Percentiles rank a stretch among this genome's conserved stretches.
Evolutionary conservation across 2,329 filamentous ascomycete species (phyloP).

Genomic region (Fusarium miscanthi): DNA sequence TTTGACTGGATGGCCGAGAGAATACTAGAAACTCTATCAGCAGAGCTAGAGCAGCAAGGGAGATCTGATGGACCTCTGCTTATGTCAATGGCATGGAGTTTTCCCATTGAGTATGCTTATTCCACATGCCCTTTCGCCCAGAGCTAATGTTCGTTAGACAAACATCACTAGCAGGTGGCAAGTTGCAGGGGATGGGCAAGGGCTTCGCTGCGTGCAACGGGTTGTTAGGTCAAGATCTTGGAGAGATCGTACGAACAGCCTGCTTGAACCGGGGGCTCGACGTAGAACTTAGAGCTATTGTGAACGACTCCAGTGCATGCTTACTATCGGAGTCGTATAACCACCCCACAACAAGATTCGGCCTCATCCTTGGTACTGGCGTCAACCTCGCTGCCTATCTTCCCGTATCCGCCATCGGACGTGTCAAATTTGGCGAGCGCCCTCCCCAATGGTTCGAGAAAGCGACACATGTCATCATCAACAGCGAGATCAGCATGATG

Average conservation of each 20-base stretch:
- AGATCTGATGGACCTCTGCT: constrained; percentile 59
- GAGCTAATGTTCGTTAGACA: constrained; percentile 59
- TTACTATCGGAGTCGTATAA: constrained; percentile 72
- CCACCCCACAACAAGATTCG: constrained; percentile 68
- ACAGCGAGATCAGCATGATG: constrained; percentile 76
- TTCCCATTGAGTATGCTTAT: constrained; percentile 68
- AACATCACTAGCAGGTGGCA: constrained; percentile 70
- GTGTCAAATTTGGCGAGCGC: constrained; percentile 66
- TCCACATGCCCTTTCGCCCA: not conserved
- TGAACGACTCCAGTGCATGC: constrained; percentile 76
- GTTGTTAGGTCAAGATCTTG: constrained; percentile 69
- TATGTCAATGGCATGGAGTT: constrained; percentile 75
- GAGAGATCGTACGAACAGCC: constrained; percentile 66
- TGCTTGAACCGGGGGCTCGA: constrained; percentile 63
- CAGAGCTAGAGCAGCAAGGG: constrained; percentile 53
- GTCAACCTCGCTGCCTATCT: constrained; percentile 74
- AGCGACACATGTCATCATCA: constrained; percentile 72
- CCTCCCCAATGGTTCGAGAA: constrained; percentile 66
- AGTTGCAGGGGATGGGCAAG: constrained; percentile 73
- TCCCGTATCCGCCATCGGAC: constrained; percentile 66
- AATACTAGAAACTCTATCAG: constrained; percentile 66
- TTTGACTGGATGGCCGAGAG: constrained; percentile 76
- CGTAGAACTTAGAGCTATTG: constrained; percentile 68
- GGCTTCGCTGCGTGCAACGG: constrained; percentile 70
- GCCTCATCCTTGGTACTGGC: constrained; percentile 74